These are phyloP conservation scores for Plasmopara muralis DNA, from an alignment of 352 stramenopile genomes.

Conservation along the genomic window DNA sequence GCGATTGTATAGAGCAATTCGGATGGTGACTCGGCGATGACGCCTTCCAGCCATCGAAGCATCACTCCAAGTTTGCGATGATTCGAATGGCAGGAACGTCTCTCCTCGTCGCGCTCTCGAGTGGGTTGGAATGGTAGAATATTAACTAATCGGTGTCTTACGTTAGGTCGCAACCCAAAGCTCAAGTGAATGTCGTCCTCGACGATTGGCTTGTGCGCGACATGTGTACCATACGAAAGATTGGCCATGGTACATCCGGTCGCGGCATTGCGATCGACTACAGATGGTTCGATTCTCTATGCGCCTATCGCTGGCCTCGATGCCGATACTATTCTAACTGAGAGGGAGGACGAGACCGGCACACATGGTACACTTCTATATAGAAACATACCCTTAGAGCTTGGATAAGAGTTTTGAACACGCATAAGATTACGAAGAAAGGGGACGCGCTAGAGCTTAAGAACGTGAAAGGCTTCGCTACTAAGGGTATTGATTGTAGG, in stretches of 20 bases:
- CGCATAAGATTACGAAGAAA: too few species aligned
- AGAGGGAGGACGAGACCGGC: too few species aligned
- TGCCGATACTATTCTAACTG: too few species aligned
- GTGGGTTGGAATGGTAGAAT: not conserved
- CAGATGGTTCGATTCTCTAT: conserved; percentile 8
- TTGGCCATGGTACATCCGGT: conserved; percentile 20
- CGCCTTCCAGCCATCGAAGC: conserved; percentile 17
- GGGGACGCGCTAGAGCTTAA: too few species aligned
- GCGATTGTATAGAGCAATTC: conserved; percentile 8
- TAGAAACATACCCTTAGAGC: too few species aligned
- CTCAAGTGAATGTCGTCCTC: conserved; percentile 9
- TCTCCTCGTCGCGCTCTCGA: not conserved
- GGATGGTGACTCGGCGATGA: conserved; percentile 8
- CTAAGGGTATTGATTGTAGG: too few species aligned
- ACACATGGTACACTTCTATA: too few species aligned
- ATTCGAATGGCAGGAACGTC: not conserved
- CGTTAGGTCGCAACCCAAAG: conserved; percentile 16
- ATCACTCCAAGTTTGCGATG: conserved; percentile 4
- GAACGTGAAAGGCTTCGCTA: too few species aligned
- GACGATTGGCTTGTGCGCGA: conserved; percentile 16
- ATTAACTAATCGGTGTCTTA: conserved; percentile 7
- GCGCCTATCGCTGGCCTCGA: conserved; percentile 1
- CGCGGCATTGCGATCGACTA: conserved; percentile 6
- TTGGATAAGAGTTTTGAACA: too few species aligned
- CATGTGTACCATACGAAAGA: conserved; percentile 22